These are phyloP conservation scores for Nemania sp. DNA, from an alignment of 2,329 filamentous ascomycete species.

Conservation along the genomic window DNA sequence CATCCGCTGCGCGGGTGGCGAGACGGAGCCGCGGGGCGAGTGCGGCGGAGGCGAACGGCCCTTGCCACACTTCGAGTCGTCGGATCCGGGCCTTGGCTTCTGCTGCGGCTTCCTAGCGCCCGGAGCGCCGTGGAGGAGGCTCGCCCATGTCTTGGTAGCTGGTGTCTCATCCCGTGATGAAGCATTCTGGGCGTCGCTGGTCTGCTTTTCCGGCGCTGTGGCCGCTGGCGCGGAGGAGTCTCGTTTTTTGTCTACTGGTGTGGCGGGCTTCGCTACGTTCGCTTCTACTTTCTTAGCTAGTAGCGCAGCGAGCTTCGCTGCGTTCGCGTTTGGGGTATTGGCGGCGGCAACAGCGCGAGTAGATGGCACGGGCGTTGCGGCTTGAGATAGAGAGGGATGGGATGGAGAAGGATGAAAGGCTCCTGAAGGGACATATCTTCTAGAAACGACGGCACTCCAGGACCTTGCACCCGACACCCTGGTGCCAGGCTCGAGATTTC, in stretches of 20 bases:
- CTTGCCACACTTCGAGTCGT: neutral
- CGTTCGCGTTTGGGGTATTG: too few relatives aligned
- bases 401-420: neutral
- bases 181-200: neutral
- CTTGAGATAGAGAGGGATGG: neutral
- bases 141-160: neutral
- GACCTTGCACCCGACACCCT: neutral
- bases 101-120: neutral
- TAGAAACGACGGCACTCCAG: slow-evolving; percentile 20
- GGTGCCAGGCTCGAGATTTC: neutral
- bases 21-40: neutral
- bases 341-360: too few relatives aligned
- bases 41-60: neutral
- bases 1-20: too few relatives aligned
- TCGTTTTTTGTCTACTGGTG: too few relatives aligned
- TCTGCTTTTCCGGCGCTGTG: neutral
- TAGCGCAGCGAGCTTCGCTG: neutral
- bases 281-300: too few relatives aligned
- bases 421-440: slow-evolving; percentile 8
- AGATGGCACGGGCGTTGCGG: too few relatives aligned
- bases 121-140: neutral
- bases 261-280: neutral
- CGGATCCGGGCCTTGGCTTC: neutral
- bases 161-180: neutral
- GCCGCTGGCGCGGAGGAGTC: neutral